A percentile compares a stretch with the other conserved stretches of the same genome.
Conservation (phyloP, 345 rosid species). For the Eucalyptus leucophloia region DNA sequence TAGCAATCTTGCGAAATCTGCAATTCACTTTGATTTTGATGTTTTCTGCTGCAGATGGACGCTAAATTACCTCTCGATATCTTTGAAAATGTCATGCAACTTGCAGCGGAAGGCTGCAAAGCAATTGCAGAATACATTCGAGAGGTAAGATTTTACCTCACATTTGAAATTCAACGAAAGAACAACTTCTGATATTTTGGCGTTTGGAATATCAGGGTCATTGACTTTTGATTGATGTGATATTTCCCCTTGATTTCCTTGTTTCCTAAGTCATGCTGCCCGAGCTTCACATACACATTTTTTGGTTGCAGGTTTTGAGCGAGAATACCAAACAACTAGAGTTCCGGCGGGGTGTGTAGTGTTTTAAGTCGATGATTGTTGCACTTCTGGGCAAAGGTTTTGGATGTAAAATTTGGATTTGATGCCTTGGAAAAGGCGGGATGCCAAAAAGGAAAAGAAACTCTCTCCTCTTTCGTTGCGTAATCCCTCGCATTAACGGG, state of each 20-base stretch:
- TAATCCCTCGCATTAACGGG: neutral
- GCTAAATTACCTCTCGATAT: slow-evolving; percentile 64
- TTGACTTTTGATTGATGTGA: neutral
- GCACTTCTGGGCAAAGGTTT: neutral
- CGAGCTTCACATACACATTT: neutral
- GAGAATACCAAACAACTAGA: slow-evolving; percentile 83
- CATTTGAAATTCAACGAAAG: neutral
- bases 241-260: neutral
- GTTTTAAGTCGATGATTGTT: neutral
- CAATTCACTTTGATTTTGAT: neutral
- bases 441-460: neutral
- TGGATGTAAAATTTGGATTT: neutral
- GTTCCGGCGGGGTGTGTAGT: slow-evolving; percentile 43
- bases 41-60: slow-evolving; percentile 63
- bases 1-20: too few species aligned
- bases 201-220: neutral
- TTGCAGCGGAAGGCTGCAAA: slow-evolving; percentile 82
- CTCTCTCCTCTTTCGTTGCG: neutral
- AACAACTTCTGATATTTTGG: neutral
- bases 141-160: slow-evolving; percentile 30
- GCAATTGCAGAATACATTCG: slow-evolving; percentile 69
- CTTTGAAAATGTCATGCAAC: slow-evolving; percentile 82
- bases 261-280: neutral
- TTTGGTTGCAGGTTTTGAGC: slow-evolving; percentile 32
- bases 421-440: neutral